Base-by-base conservation (phyloP, 495 filamentous ascomycete genomes). In the Darksidea phi region DNA sequence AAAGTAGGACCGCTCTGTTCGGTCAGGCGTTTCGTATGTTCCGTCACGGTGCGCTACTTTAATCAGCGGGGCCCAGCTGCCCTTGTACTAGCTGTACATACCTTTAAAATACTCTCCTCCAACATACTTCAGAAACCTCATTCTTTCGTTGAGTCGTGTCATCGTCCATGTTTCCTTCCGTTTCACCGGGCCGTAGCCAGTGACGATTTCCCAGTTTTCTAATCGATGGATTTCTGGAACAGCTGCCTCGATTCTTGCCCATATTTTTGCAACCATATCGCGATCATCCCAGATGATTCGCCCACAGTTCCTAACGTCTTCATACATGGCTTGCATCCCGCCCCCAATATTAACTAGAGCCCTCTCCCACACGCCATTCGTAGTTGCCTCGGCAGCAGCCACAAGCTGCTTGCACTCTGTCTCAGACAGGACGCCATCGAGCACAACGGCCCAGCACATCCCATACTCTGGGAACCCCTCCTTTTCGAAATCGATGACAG, bases 41-140 rank as follows among this genome's bases (percentile, higher is more conserved):
- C 80, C 87, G 73, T 96, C 91, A 67, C 82, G 85, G 70, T 96
- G 91, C 2, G 86, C 86, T 87, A 24, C 1, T 1, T 25, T 21
- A 15, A 24, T 61, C 43, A 67, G 58, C 18, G 34, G 3, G 18
- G n/a, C 8, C 6, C 20, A 10, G 52, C 13, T 46, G 24, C 6
- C 38, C 45, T 17, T 20, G 0, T 21, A 2, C 21, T 43, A 15
- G n/a, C 1, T 4, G 2, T 26, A 78, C 76, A 68, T 69, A 86
- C 84, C 77, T 48, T 77, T 81, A 65, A 96, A 96, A 70, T 87
- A 93, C 65, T 90, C 82, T 0, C 89, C 89, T 6, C 79, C 75
- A 0, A 79, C 82, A 70, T 95, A 96, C 66, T 82, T 88, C 43
- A 96, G 74, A 71, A 95, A 92, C 34, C 91, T 76, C 73, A 95